These are phyloP conservation scores for Gossypium trilobum DNA, from an alignment of 441 rosid genomes.

Conservation along the genomic window DNA sequence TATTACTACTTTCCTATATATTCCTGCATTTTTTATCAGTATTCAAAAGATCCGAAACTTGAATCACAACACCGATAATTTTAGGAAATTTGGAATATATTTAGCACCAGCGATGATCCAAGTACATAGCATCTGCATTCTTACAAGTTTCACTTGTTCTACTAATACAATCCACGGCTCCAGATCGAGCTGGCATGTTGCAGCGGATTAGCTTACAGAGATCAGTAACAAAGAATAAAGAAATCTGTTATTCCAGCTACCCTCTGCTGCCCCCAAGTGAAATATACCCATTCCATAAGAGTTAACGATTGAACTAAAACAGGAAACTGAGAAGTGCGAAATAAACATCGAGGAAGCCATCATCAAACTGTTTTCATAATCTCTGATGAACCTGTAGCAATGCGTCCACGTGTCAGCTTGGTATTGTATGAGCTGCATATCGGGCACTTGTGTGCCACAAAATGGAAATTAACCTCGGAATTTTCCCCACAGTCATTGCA, in stretches of 20 bases:
- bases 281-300: not conserved
- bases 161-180: not conserved
- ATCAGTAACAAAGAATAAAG: not conserved
- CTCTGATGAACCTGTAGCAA: constrained; percentile 31
- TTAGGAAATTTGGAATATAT: not conserved
- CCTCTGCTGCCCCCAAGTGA: constrained; percentile 2
- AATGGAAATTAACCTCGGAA: constrained; percentile 28
- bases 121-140: constrained; percentile 4
- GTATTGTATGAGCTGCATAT: constrained; percentile 38
- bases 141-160: not conserved
- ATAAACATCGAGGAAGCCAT: not conserved
- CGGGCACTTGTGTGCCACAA: constrained; percentile 30
- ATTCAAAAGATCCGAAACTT: no score
- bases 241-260: not conserved
- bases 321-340: not conserved
- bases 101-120: not conserved
- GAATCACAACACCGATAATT: not conserved
- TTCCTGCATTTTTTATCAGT: not conserved
- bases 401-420: constrained; percentile 25
- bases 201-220: not conserved
- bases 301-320: not conserved
- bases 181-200: not conserved
- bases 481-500: constrained; percentile 36
- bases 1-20: not conserved
- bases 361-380: constrained; percentile 23